Base-by-base conservation (phyloP, 2,329 filamentous ascomycete species). In the Atkinsonella hypoxylon region DNA sequence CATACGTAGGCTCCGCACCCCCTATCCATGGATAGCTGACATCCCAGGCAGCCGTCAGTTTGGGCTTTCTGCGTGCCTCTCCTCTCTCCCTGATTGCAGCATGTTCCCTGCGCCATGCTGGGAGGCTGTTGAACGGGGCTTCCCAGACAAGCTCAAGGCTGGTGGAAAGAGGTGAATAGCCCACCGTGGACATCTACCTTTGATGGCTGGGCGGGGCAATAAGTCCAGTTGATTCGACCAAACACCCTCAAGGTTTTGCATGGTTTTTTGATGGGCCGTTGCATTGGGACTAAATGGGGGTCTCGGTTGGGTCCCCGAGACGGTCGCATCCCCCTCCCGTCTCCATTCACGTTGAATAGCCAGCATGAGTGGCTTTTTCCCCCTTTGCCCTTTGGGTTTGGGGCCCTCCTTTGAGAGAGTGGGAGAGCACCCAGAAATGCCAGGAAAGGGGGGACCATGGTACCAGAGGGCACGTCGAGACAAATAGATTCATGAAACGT, bases 301-400 rank as follows among this genome's bases (percentile, higher is more conserved):
- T 36, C 46, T 41, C 46, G 46, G 46, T 13, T 48, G 46, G 46
- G 46, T 12, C 46, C 46, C 46, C 46, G 46, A 48, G 38, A 34
- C 4, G 46, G 46, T 32, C 46, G 38, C 46, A 42, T 48, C 15
- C 31, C 13, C 20, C 34, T 36, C 18, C 34, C 32, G 17, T 36
- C 15, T 39, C 34, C 34, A 13, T 26, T 30, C 31, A 40, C 18
- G 17, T 17, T 34, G 32, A 47, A 47, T 22, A 6, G 11, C 17
- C 45, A 18, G 38, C 11, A n/a, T 22, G 39, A 17, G 20, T 36
- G 17, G 20, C 45, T 30, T 18, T 26, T 26, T 6, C 22, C 22
- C 6, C 22, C 6, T n/a, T n/a, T n/a, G n/a, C 6, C 22, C 22
- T 26, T 26, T 26, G 22, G 22, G 22, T 6, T n/a, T n/a, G n/a